Percentiles rank a stretch among this genome's conserved stretches.
Evolutionary conservation across 164 flowering plant genomes (phyloP).

Genomic region (Platanus orientalis): DNA sequence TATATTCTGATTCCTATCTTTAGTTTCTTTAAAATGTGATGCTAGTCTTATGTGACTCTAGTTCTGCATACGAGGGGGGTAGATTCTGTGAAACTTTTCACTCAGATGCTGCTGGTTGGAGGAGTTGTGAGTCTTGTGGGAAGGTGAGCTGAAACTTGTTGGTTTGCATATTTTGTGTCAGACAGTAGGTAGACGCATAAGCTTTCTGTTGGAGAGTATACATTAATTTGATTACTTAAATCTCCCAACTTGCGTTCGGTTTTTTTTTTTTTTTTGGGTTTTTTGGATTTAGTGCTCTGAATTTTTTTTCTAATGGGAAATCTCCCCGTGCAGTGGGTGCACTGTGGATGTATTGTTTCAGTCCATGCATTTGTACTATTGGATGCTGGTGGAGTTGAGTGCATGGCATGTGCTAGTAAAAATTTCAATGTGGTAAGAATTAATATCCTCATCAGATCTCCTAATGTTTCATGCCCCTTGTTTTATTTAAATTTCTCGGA

Average conservation of each 20-base stretch:
- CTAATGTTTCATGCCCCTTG: not conserved
- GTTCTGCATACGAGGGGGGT: slow-evolving; percentile 51
- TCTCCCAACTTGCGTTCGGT: not conserved
- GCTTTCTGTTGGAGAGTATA: not conserved
- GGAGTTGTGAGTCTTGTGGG: slow-evolving; percentile 78
- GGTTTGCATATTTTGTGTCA: not conserved
- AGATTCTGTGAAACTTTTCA: slow-evolving; percentile 71
- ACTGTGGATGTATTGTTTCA: slow-evolving; percentile 93
- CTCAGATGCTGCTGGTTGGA: slow-evolving; percentile 77
- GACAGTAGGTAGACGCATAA: not conserved
- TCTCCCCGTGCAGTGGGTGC: slow-evolving; percentile 61
- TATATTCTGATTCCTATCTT: too few species aligned
- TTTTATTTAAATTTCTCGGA: slow-evolving; percentile 4
- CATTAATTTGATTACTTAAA: not conserved
- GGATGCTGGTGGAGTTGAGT: slow-evolving; percentile 90
- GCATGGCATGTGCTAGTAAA: slow-evolving; percentile 70
- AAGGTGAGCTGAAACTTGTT: slow-evolving; percentile 45
- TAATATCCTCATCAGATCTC: not conserved
- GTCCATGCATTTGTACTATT: slow-evolving; percentile 46
- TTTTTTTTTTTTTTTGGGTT: slow-evolving; percentile 1
- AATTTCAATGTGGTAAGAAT: slow-evolving; percentile 47
- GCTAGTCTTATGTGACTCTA: slow-evolving; percentile 16
- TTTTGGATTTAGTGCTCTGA: not conserved
- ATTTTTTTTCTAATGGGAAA: not conserved
- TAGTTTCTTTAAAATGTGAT: not conserved